These are phyloP conservation scores for Trichaptum fuscoviolaceum DNA, from an alignment of 768 basidiomycete species.

Conservation along the genomic window DNA sequence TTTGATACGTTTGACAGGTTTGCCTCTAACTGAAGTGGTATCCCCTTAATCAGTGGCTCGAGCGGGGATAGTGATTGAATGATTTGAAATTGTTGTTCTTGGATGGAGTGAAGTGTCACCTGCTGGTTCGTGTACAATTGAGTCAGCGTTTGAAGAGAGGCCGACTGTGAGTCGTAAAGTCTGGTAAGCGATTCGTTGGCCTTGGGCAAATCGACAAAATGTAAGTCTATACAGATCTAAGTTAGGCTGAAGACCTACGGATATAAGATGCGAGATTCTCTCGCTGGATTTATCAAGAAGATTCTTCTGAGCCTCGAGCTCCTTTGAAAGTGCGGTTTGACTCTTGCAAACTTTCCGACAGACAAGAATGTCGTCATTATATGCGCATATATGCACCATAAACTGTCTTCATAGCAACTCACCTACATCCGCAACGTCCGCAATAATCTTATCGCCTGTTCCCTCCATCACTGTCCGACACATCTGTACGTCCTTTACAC, in stretches of 20 bases:
- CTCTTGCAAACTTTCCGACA: conserved; percentile 49
- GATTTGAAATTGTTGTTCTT: conserved; percentile 56
- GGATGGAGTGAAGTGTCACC: conserved; percentile 52
- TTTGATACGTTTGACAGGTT: background rate
- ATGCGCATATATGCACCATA: conserved; percentile 9
- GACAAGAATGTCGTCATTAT: conserved; percentile 14
- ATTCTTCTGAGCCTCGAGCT: conserved; percentile 56
- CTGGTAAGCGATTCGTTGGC: conserved; percentile 11
- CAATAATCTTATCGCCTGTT: conserved; percentile 50
- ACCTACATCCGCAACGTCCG: conserved; percentile 55
- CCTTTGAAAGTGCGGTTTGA: conserved; percentile 54
- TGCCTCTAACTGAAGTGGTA: conserved; percentile 51
- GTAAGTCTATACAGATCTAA: conserved; percentile 10
- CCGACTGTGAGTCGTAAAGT: conserved; percentile 25
- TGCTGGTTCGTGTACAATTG: conserved; percentile 26
- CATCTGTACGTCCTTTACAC: conserved; percentile 46
- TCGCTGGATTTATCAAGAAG: conserved; percentile 31
- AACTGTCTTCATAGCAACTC: conserved; percentile 20
- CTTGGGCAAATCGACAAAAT: conserved; percentile 1
- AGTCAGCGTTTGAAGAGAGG: conserved; percentile 36
- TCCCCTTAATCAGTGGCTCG: conserved; percentile 52
- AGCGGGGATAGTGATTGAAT: conserved; percentile 52
- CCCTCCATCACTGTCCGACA: conserved; percentile 54
- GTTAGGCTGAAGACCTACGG: conserved; percentile 12
- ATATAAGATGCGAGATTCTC: conserved; percentile 13